A percentile compares a stretch with the other conserved stretches of the same genome.
These are phyloP conservation scores for Incumbomyces delicatus DNA, from an alignment of 2,329 filamentous ascomycete genomes.

Conservation along the genomic window DNA sequence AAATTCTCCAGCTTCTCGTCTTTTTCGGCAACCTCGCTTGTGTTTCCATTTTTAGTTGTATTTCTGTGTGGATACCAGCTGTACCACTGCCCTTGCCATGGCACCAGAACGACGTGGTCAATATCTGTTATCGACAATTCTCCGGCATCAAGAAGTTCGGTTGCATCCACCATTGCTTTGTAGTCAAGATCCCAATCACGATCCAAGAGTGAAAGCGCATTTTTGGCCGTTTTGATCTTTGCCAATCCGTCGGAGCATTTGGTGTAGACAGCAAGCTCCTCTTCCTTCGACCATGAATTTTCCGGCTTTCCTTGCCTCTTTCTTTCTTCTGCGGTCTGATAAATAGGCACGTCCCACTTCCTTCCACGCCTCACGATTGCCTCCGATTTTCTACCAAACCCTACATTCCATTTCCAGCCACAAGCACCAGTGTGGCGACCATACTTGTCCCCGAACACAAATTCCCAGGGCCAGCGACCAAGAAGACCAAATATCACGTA, in stretches of 20 bases:
- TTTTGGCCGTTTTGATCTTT: slow-evolving; percentile 62
- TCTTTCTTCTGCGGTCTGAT: background rate
- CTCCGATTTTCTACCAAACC: slow-evolving; percentile 64
- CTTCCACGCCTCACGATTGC: slow-evolving; percentile 70
- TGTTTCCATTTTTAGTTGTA: slow-evolving; percentile 21
- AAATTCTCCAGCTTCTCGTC: slow-evolving; percentile 70
- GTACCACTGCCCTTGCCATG: slow-evolving; percentile 53
- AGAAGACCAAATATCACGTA: slow-evolving; percentile 59
- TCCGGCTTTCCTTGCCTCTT: slow-evolving; percentile 25
- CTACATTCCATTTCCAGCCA: slow-evolving; percentile 62
- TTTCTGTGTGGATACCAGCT: slow-evolving; percentile 47
- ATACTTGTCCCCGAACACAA: slow-evolving; percentile 51
- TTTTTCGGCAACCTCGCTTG: slow-evolving; percentile 34
- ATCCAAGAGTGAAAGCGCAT: slow-evolving; percentile 78
- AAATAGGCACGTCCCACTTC: slow-evolving; percentile 54
- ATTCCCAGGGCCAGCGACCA: slow-evolving; percentile 64
- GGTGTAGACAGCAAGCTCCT: slow-evolving; percentile 45
- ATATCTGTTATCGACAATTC: slow-evolving; percentile 53
- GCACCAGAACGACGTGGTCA: slow-evolving; percentile 57
- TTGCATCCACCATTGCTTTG: slow-evolving; percentile 65
- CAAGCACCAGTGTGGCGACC: slow-evolving; percentile 51
- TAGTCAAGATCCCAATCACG: slow-evolving; percentile 83
- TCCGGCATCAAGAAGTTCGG: slow-evolving; percentile 53
- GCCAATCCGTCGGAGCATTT: slow-evolving; percentile 59
- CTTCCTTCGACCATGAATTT: slow-evolving; percentile 32